Evolutionary conservation across 805 yeast species (phyloP).

Genomic region (Ogataea siamensis): DNA sequence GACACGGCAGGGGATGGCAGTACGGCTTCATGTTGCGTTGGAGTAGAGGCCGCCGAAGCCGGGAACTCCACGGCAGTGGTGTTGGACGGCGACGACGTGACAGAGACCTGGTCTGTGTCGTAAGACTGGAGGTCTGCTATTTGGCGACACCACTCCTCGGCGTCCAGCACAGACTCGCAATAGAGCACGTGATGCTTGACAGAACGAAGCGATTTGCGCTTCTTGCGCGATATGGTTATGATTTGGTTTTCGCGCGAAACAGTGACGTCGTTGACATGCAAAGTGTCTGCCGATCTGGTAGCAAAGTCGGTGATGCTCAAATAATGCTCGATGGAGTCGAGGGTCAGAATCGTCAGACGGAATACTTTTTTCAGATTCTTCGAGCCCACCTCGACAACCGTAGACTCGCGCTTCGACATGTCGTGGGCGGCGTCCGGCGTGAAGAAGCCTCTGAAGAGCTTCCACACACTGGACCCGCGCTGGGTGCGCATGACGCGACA

Average conservation of each 20-base stretch:
- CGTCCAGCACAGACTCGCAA: slow-evolving; percentile 73
- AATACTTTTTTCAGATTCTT: slow-evolving; percentile 26
- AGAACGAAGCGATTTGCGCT: slow-evolving; percentile 34
- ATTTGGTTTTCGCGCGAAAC: slow-evolving; percentile 27
- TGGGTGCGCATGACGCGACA: slow-evolving; percentile 24
- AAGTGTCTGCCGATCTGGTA: slow-evolving; percentile 23
- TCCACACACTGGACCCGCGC: slow-evolving; percentile 26
- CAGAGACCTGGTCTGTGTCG: slow-evolving; percentile 17
- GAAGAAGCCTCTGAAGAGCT: slow-evolving; percentile 27
- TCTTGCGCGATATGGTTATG: slow-evolving; percentile 27
- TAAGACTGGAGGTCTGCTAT: slow-evolving; percentile 15
- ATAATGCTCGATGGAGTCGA: slow-evolving; percentile 26
- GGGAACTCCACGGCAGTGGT: slow-evolving; percentile 12
- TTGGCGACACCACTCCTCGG: slow-evolving; percentile 28
- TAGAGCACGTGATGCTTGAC: slow-evolving; percentile 49
- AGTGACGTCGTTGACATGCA: slow-evolving; percentile 23
- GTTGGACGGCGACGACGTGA: slow-evolving; percentile 18
- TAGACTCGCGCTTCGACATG: slow-evolving; percentile 22
- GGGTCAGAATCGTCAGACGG: slow-evolving; percentile 16
- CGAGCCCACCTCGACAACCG: slow-evolving; percentile 30
- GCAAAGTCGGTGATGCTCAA: slow-evolving; percentile 23
- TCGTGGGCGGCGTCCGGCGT: slow-evolving; percentile 29
- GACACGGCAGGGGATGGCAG: slow-evolving; percentile 17
- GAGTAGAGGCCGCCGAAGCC: slow-evolving; percentile 11
- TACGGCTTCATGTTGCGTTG: slow-evolving; percentile 9